Percentiles rank a stretch among this genome's conserved stretches.
These are phyloP conservation scores for Pleoardoris graminearum DNA, from an alignment of 2,329 filamentous ascomycete species.

Conservation along the genomic window DNA sequence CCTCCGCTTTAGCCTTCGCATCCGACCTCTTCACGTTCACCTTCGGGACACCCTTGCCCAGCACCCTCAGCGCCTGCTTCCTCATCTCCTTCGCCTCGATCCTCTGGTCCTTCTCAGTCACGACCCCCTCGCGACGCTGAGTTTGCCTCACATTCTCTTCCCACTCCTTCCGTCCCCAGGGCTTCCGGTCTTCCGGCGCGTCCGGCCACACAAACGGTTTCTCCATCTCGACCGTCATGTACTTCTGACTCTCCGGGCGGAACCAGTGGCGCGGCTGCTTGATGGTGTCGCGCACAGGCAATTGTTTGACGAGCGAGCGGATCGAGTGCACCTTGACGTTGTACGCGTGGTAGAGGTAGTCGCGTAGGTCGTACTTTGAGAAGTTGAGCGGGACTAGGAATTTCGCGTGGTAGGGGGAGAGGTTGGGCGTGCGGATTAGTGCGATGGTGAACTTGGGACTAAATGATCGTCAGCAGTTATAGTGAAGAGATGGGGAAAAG, in stretches of 20 bases:
- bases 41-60: conserved; percentile 12
- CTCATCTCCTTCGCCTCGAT: conserved; percentile 23
- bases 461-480: conserved; percentile 1
- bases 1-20: conserved; percentile 7
- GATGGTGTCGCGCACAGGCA: conserved; percentile 61
- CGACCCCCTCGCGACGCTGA: conserved; percentile 11
- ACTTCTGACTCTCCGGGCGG: conserved; percentile 76
- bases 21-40: conserved; percentile 7
- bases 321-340: conserved; percentile 69
- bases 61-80: conserved; percentile 31
- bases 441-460: conserved; percentile 83
- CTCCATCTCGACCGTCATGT: conserved; percentile 90
- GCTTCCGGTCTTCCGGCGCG: conserved; percentile 60
- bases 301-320: conserved; percentile 77
- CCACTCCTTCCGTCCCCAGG: conserved; percentile 50
- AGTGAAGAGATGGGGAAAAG: not conserved
- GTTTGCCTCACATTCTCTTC: conserved; percentile 35
- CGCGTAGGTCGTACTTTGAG: conserved; percentile 94
- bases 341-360: conserved; percentile 91
- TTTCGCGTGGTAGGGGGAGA: conserved; percentile 78
- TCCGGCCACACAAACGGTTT: conserved; percentile 88
- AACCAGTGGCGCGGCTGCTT: conserved; percentile 61
- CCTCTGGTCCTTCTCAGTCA: conserved; percentile 18
- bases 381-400: conserved; percentile 91
- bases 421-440: conserved; percentile 71